A percentile compares a stretch with the other conserved stretches of the same genome.
These are phyloP conservation scores for Neocatenulostroma microsporum DNA, from an alignment of 2,329 filamentous ascomycete genomes.

Conservation along the genomic window DNA sequence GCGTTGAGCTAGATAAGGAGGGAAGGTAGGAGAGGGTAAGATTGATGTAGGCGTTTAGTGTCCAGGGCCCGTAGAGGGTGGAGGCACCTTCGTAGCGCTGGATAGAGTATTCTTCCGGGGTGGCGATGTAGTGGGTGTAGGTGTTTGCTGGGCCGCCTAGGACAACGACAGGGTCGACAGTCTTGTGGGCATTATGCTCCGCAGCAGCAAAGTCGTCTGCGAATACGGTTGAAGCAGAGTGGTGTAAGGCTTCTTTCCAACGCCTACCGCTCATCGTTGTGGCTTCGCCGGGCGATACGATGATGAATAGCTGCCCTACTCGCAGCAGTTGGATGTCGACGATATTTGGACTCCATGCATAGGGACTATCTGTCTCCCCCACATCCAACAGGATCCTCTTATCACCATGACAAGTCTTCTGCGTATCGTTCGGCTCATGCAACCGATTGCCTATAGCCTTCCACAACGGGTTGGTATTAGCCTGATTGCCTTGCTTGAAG, in stretches of 20 bases:
- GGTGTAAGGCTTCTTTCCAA: slow-evolving; percentile 66
- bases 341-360: slow-evolving; percentile 83
- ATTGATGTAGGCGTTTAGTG: slow-evolving; percentile 81
- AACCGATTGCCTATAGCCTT: slow-evolving; percentile 63
- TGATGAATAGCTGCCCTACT: slow-evolving; percentile 74
- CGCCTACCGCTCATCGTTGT: slow-evolving; percentile 87
- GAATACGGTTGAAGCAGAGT: slow-evolving; percentile 33
- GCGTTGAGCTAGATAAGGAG: slow-evolving; percentile 32
- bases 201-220: slow-evolving; percentile 29
- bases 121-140: slow-evolving; percentile 76
- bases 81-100: slow-evolving; percentile 95
- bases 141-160: slow-evolving; percentile 84
- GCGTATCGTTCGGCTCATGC: slow-evolving; percentile 60
- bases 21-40: slow-evolving; percentile 65
- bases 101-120: slow-evolving; percentile 69
- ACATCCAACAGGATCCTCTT: slow-evolving; percentile 87
- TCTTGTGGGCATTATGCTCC: slow-evolving; percentile 40
- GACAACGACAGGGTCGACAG: slow-evolving; percentile 62
- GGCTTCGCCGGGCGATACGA: slow-evolving; percentile 78
- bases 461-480: slow-evolving; percentile 73
- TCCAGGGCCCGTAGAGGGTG: slow-evolving; percentile 77
- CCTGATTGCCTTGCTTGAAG: slow-evolving; percentile 79
- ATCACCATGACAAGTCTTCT: slow-evolving; percentile 66
- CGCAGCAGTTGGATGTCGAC: slow-evolving; percentile 82
- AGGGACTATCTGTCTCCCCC: slow-evolving; percentile 68